Evolutionary conservation across 139 green algal species (phyloP), one percentile per base, ranked within the genome.

Genomic region (Chlorella sp.): DNA sequence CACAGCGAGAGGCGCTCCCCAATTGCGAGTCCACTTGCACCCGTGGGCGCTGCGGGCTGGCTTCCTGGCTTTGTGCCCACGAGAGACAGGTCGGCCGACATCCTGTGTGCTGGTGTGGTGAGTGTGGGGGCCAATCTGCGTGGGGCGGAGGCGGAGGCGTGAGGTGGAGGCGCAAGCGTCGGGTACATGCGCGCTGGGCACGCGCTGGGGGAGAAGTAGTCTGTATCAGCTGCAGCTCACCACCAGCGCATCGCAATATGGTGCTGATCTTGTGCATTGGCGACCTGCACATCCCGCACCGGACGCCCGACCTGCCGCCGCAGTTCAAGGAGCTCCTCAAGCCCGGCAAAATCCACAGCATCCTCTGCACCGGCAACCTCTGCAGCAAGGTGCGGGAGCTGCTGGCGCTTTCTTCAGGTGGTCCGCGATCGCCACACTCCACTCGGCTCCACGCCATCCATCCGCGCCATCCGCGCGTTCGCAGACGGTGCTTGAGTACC

Each of bases 301-400:
- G 94, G 29, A 82, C 86, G 0, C 69, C 80, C 0, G 94, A 97
- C 71, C 79, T 98, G 50, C 94, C 94, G 0, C 32, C 80, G 0
- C 90, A 98, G 70, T 97, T 98, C 81, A 96, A 93, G 69, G 76
- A 89, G 49, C 83, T 98, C 55, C 80, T 98, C 0, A 90, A 96
- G 17, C 94, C 94, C 0, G 94, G 94, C 2, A 98, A 97, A 73
- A 97, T 98, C 6, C 85, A 96, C 31, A 85, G 93, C 67, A 89
- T 94, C 3, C 83, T 98, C 1, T 96, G 90, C 72, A 82, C 91
- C 0, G 94, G 94, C 10, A 97, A 98, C 74, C 78, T 98, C 0
- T 97, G 90, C 83, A 88, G 82, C 26, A 91, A 91, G 82, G 88
- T 92, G 31, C 62, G 35, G 17, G 62, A 24, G 10, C 10, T 55